Evolutionary conservation across 805 yeast species (phyloP).

Genomic region (Cyberlindnera veronae): DNA sequence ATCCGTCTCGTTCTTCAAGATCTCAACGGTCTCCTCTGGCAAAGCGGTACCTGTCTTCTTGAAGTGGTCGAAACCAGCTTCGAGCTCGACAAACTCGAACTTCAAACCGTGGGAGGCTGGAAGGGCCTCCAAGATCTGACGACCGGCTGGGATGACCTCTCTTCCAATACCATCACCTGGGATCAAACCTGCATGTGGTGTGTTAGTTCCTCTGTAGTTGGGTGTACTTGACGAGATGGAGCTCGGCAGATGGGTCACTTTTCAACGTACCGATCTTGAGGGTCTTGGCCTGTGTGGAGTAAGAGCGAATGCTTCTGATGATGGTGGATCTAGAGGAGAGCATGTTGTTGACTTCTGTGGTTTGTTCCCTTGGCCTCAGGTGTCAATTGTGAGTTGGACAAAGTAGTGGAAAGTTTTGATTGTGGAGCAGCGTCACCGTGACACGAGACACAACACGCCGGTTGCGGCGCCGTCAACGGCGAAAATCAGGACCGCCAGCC

Average conservation of each 20-base stretch:
- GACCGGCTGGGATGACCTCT: constrained; percentile 97
- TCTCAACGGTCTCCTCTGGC: constrained; percentile 86
- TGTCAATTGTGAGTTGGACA: no score
- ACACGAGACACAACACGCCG: no score
- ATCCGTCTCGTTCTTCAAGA: constrained; percentile 77
- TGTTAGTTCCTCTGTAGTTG: constrained; percentile 3
- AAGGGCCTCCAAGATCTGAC: constrained; percentile 76
- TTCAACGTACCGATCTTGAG: constrained; percentile 41
- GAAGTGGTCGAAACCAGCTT: constrained; percentile 94
- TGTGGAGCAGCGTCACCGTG: no score
- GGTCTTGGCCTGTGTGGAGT: constrained; percentile 41
- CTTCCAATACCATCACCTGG: constrained; percentile 99
- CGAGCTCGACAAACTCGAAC: constrained; percentile 82
- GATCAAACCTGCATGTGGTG: constrained; percentile 52
- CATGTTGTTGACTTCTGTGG: no score
- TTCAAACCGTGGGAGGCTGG: constrained; percentile 71
- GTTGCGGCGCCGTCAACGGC: no score
- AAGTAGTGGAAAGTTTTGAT: no score
- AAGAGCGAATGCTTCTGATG: constrained; percentile 24
- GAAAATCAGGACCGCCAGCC: no score
- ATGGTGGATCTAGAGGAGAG: constrained; percentile 12
- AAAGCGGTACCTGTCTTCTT: constrained; percentile 93
- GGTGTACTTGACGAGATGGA: neutral
- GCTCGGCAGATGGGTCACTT: constrained; percentile 15
- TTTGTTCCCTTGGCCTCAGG: no score